Evolutionary conservation across 345 rosid species (phyloP).

Genomic region (Populus nigra): DNA sequence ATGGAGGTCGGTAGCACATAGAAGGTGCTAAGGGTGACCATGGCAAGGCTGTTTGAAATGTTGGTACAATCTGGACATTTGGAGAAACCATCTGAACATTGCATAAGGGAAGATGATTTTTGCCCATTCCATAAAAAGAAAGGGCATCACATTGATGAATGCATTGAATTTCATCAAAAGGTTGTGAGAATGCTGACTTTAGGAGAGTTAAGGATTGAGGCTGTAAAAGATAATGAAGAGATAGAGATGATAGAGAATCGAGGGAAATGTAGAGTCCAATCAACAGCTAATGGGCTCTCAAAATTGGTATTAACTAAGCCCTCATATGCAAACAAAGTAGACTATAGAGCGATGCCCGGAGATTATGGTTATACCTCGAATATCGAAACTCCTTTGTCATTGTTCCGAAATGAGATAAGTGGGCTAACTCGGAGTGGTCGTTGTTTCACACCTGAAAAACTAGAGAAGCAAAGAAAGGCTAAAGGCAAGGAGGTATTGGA

Average conservation of each 20-base stretch:
- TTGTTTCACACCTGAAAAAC: too few relatives aligned
- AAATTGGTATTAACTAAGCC: neutral
- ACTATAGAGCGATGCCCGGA: rapidly evolving
- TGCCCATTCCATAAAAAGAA: neutral
- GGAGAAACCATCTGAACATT: too few relatives aligned
- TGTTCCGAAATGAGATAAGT: too few relatives aligned
- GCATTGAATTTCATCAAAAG: too few relatives aligned
- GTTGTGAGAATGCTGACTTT: rapidly evolving
- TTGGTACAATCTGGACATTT: neutral
- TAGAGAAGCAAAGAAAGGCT: too few relatives aligned
- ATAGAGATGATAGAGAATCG: too few relatives aligned
- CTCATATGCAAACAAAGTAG: rapidly evolving
- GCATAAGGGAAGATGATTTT: rapidly evolving
- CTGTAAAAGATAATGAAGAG: rapidly evolving
- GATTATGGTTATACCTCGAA: too few relatives aligned
- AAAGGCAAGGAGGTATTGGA: rapidly evolving
- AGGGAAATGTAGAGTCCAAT: too few relatives aligned
- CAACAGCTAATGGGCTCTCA: neutral
- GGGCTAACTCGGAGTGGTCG: too few relatives aligned
- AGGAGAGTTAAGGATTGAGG: neutral
- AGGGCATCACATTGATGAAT: neutral
- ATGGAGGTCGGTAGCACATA: rapidly evolving
- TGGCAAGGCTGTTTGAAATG: rapidly evolving
- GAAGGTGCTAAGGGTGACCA: neutral
- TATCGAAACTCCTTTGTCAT: too few relatives aligned